Conservation (phyloP, 441 rosid genomes). For the Manihot esculenta region DNA sequence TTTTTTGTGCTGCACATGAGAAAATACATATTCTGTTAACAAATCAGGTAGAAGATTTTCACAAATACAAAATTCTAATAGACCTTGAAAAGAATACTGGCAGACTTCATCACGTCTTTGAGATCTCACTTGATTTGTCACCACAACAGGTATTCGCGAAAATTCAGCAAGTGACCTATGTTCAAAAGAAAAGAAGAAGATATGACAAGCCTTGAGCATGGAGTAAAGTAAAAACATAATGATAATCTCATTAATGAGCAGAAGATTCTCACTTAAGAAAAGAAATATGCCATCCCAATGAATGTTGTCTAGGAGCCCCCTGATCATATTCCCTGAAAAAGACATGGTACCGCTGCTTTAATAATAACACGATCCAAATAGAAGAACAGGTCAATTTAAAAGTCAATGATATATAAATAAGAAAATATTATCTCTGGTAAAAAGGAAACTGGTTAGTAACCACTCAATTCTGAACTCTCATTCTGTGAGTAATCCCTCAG, state of each 20-base stretch:
- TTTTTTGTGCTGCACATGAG: slow-evolving; percentile 39
- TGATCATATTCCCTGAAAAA: slow-evolving; percentile 56
- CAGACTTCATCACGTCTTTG: slow-evolving; percentile 50
- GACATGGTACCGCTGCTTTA: slow-evolving; percentile 9
- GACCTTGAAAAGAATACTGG: slow-evolving; percentile 76
- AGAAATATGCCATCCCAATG: slow-evolving; percentile 84
- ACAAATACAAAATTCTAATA: slow-evolving; percentile 14
- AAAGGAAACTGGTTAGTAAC: no score
- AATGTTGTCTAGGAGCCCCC: slow-evolving; percentile 46
- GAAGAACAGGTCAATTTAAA: no score
- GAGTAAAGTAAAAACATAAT: slow-evolving; percentile 13
- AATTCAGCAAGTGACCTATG: slow-evolving; percentile 84
- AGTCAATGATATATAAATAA: no score
- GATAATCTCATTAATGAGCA: slow-evolving; percentile 14
- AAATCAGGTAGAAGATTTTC: slow-evolving; percentile 14
- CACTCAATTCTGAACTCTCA: neutral
- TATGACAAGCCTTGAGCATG: slow-evolving; percentile 13
- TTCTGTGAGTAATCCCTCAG: neutral
- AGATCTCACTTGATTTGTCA: slow-evolving; percentile 93
- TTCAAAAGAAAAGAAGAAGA: slow-evolving; percentile 8
- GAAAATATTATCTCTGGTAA: no score
- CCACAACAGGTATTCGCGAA: slow-evolving; percentile 76
- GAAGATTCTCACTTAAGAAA: slow-evolving; percentile 59
- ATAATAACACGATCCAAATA: neutral
- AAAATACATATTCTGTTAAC: slow-evolving; percentile 17